Evolutionary conservation across 768 basidiomycete species (phyloP), one percentile per base, ranked within the genome.

Genomic region (Boletus insuetus): DNA sequence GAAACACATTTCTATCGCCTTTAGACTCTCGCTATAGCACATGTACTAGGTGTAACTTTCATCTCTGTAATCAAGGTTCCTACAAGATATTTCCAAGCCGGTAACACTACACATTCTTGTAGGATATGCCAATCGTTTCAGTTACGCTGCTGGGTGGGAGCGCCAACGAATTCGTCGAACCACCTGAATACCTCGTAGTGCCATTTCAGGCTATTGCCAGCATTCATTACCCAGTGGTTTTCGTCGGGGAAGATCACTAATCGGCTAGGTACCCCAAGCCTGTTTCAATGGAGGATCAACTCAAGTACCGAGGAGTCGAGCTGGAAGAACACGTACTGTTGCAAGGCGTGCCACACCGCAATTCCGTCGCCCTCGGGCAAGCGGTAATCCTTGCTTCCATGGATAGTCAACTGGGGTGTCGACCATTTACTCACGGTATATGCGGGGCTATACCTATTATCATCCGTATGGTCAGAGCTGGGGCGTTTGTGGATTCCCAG

Each of bases 171-270:
- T 64, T 83, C 71, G 53, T 87, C 83, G 58, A 97, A 87, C 93
- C 93, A 98, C 56, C 82, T 79, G 74, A 99, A 87, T 13, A 98
- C 88, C 69, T 99, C 96, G 60, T 89, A 78, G 73, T 98, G 92
- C 96, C 96, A 98, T 69, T 94, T 93, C 69, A 96, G 74, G 66
- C 91, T 89, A 62, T 91, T 91, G 50, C 84, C 86, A 55, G 86
- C 87, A 51, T 89, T 81, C 57, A 91, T 62, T 24, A 92, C 92
- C 94, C 94, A 94, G 67, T 96, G 94, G 60, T 94, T 96, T 73
- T 96, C 94, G 60, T 89, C 84, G 0, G 91, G 90, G 79, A 94
- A 94, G 56, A 92, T 80, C 12, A 94, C 81, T 24, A 94, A 74
- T 40, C 92, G 82, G 58, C 84, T 89, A 5, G 87, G 86, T 31